Conservation (phyloP, 768 basidiomycete species). For the Rubroboletus pulcherrimus region DNA sequence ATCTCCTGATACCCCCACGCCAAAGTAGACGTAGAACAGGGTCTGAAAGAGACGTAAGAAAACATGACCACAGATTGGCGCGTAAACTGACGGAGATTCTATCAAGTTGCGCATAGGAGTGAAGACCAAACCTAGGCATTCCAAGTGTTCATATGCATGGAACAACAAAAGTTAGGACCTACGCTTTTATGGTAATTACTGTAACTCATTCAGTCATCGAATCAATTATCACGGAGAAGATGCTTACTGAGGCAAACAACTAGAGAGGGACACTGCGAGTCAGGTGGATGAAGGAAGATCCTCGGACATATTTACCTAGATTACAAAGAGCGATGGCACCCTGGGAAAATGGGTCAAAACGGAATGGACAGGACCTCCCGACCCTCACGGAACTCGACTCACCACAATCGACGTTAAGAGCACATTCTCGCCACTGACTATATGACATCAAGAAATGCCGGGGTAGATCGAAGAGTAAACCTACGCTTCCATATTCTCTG, state of each 20-base stretch:
- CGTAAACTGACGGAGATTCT: constrained; percentile 36
- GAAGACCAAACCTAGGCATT: constrained; percentile 35
- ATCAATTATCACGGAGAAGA: not conserved
- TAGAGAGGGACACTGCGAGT: not conserved
- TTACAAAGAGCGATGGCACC: constrained; percentile 36
- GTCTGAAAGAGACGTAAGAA: constrained; percentile 30
- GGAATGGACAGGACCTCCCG: not conserved
- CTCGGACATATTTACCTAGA: constrained; percentile 38
- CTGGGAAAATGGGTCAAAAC: constrained; percentile 23
- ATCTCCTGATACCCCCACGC: constrained; percentile 46
- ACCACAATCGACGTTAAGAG: constrained; percentile 45
- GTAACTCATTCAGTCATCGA: not conserved
- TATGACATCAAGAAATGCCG: constrained; percentile 26
- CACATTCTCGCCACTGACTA: constrained; percentile 40
- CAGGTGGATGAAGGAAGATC: not conserved
- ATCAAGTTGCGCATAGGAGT: constrained; percentile 35
- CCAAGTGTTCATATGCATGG: not conserved
- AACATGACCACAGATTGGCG: not conserved
- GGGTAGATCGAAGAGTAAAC: constrained; percentile 12
- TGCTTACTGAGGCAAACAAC: constrained; percentile 12
- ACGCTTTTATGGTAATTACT: constrained; percentile 55
- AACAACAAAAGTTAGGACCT: constrained; percentile 12
- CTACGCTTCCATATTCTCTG: constrained; percentile 46
- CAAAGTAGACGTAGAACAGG: constrained; percentile 51
- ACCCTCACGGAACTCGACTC: constrained; percentile 15